These are phyloP conservation scores for Lagerstroemia speciosa DNA, from an alignment of 345 rosid genomes.

Conservation along the genomic window DNA sequence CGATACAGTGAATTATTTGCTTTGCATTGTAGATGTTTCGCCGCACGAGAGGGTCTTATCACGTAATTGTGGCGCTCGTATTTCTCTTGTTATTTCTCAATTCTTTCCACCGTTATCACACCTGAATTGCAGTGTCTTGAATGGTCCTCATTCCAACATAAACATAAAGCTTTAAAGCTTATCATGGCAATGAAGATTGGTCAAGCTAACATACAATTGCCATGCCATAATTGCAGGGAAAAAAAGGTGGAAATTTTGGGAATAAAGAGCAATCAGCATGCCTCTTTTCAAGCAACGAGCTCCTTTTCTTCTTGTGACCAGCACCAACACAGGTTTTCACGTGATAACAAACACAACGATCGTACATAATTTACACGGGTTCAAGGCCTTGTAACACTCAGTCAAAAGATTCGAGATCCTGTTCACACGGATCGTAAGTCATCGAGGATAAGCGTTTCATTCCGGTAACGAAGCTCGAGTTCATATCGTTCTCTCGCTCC, in stretches of 20 bases:
- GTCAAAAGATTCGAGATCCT: conserved; percentile 31
- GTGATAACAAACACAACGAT: neutral
- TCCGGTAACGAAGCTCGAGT: neutral
- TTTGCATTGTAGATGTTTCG: no score
- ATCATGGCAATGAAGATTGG: neutral
- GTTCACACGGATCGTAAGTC: neutral
- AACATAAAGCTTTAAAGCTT: neutral
- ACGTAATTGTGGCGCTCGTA: no score
- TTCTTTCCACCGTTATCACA: no score
- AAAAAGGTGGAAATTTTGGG: neutral
- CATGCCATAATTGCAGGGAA: neutral
- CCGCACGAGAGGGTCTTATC: no score
- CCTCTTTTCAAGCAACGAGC: neutral
- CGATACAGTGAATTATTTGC: no score
- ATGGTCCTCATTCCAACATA: no score
- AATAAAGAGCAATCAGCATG: neutral
- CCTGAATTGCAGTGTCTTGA: no score
- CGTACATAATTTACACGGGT: no score
- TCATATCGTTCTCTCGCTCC: neutral
- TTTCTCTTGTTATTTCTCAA: no score
- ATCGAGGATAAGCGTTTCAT: neutral
- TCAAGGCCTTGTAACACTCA: conserved; percentile 16
- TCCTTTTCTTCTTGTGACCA: neutral
- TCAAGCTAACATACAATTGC: neutral
- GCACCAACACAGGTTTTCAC: neutral